These are phyloP conservation scores for Penicillium hesseltinei DNA, from an alignment of 2,329 filamentous ascomycete species.

Conservation along the genomic window DNA sequence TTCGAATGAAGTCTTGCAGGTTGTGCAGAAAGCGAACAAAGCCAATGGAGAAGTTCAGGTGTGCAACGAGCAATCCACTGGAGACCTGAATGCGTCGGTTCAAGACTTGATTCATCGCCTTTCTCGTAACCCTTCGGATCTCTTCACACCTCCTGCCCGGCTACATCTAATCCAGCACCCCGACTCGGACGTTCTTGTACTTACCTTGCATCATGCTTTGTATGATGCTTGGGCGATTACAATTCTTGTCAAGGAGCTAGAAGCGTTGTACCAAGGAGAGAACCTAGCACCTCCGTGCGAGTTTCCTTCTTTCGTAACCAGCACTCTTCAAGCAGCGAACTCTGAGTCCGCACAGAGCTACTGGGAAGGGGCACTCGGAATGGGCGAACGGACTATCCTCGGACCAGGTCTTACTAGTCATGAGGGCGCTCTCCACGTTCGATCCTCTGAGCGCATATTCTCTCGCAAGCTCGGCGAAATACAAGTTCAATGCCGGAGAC, in stretches of 20 bases:
- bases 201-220: slow-evolving; percentile 12
- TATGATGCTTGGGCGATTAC: slow-evolving; percentile 13
- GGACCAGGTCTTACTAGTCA: background rate
- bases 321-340: background rate
- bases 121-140: background rate
- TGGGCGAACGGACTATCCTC: background rate
- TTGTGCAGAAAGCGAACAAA: background rate
- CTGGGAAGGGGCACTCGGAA: background rate
- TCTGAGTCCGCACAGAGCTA: background rate
- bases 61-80: background rate
- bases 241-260: slow-evolving; percentile 5
- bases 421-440: background rate
- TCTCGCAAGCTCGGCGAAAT: background rate
- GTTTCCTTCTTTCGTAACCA: background rate
- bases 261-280: slow-evolving; percentile 1
- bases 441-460: background rate
- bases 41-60: background rate
- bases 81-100: background rate
- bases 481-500: background rate
- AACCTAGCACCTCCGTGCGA: background rate
- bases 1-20: slow-evolving; percentile 2
- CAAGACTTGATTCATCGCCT: background rate
- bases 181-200: background rate
- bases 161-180: background rate
- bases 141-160: slow-evolving; percentile 1